phyloP scores from a whole-genome alignment of 768 basidiomycete genomes.

The Tricholoma matsutake region DNA sequence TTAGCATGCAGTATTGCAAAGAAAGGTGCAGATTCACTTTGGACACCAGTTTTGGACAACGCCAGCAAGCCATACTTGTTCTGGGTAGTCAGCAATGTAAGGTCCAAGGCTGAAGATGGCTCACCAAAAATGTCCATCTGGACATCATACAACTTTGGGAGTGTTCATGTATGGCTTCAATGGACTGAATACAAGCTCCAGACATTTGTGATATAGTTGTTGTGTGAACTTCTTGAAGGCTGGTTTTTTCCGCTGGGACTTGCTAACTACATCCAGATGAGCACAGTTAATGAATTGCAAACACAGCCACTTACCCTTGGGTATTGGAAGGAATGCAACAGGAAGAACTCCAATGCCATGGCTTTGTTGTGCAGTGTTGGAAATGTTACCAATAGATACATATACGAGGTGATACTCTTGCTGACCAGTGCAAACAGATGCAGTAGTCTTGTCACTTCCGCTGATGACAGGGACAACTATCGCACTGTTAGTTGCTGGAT shows the following conservation, averaged over 20 bases:
- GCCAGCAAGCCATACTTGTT: conserved; percentile 21
- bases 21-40: conserved; percentile 13
- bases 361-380: conserved; percentile 27
- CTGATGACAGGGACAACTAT: conserved; percentile 30
- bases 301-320: neutral
- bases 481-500: conserved; percentile 19
- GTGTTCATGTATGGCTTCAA: too few relatives aligned
- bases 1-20: neutral
- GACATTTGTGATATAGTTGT: too few relatives aligned
- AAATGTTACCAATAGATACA: conserved; percentile 29
- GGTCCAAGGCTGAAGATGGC: conserved; percentile 17
- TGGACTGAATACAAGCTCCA: too few relatives aligned
- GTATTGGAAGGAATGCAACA: too few relatives aligned
- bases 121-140: conserved; percentile 24
- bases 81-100: conserved; percentile 29
- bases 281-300: neutral
- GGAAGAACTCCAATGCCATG: conserved; percentile 25
- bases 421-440: conserved; percentile 33
- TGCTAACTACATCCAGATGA: neutral
- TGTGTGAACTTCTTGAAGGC: neutral
- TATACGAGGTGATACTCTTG: conserved; percentile 34
- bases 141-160: conserved; percentile 20
- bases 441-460: conserved; percentile 36
- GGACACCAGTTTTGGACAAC: conserved; percentile 27
- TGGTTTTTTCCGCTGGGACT: neutral